Evolutionary conservation across 345 rosid species (phyloP).

Genomic region (Gossypium longicalyx): DNA sequence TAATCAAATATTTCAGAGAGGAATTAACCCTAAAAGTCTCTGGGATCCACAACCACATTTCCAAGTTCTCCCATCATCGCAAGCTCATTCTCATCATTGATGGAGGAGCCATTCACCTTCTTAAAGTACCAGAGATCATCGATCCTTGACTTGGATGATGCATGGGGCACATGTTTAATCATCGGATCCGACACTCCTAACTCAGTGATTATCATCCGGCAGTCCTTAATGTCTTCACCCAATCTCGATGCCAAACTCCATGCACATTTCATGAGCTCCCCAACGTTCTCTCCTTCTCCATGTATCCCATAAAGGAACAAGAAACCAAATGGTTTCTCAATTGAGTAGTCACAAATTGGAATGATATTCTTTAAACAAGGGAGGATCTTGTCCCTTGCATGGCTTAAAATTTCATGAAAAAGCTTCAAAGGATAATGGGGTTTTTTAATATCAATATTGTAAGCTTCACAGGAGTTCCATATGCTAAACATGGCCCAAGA

Average conservation of each 20-base stretch:
- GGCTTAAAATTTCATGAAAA: slow-evolving; percentile 27
- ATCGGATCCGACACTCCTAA: slow-evolving; percentile 47
- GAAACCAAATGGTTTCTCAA: slow-evolving; percentile 37
- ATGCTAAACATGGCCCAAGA: slow-evolving; percentile 50
- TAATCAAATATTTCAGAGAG: background rate
- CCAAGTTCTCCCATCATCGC: slow-evolving; percentile 25
- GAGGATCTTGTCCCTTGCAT: slow-evolving; percentile 31
- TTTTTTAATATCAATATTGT: slow-evolving; percentile 30
- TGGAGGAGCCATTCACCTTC: slow-evolving; percentile 26
- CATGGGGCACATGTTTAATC: slow-evolving; percentile 29
- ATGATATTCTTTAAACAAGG: slow-evolving; percentile 32
- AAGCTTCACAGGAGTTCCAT: slow-evolving; percentile 53
- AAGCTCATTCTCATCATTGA: slow-evolving; percentile 10
- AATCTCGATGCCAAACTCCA: slow-evolving; percentile 40
- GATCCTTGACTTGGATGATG: slow-evolving; percentile 31
- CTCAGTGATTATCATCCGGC: slow-evolving; percentile 40
- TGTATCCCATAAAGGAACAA: slow-evolving; percentile 39
- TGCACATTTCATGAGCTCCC: slow-evolving; percentile 38
- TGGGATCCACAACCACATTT: slow-evolving; percentile 59
- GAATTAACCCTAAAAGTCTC: slow-evolving; percentile 37
- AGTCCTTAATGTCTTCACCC: slow-evolving; percentile 34
- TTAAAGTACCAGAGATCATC: slow-evolving; percentile 53
- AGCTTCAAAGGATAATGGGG: slow-evolving; percentile 22
- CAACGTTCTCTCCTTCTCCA: slow-evolving; percentile 48
- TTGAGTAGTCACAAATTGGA: slow-evolving; percentile 25